Evolutionary conservation across 2,329 filamentous ascomycete genomes (phyloP), one percentile per base, ranked within the genome.

Genomic region (Neonectria punicea): DNA sequence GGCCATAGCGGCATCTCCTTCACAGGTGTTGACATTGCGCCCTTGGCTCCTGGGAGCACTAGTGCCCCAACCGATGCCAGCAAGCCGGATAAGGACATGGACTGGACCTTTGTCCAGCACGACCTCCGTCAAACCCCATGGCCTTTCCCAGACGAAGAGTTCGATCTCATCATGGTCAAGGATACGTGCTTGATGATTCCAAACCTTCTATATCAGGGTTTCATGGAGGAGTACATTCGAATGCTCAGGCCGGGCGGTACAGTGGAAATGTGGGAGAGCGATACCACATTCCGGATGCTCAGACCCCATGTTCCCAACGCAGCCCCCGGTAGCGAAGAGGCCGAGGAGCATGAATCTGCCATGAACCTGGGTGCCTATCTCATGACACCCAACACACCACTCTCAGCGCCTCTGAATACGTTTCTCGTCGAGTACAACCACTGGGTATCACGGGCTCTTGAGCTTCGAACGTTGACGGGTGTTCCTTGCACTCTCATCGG

Each of bases 161-260:
- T 97, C 77, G 93, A 97, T 76, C 85, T 97, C 44, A 87, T 98
- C 73, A 93, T 97, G 84, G 86, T 93, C 75, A 97, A 97, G 78
- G 94, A 97, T 76, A 82, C 93, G 73, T 90, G 89, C 58, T 84
- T 96, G 68, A 87, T 82, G 22, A 80, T 88, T n/a, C 84, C 91
- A 8, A 87, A 87, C 28, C 81, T 87, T 49, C 82, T 87, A 62
- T 86, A 89, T 36, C 84, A 88, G 55, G 36, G 68, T 5, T 77
- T 87, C 28, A 82, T 89, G 63, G 91, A 93, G 69, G 93, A 98
- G 75, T 91, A 90, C 67, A 81, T 95, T 50, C 91, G 94, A 18
- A 81, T 97, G 13, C 82, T 97, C 39, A 89, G 87, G 69, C 90
- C 92, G 0, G 93, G 93, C 16, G 95, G 95, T 5, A 88, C 89